phyloP scores from a whole-genome alignment of 2,329 filamentous ascomycete genomes.

The Ascocoryne sarcoides region DNA sequence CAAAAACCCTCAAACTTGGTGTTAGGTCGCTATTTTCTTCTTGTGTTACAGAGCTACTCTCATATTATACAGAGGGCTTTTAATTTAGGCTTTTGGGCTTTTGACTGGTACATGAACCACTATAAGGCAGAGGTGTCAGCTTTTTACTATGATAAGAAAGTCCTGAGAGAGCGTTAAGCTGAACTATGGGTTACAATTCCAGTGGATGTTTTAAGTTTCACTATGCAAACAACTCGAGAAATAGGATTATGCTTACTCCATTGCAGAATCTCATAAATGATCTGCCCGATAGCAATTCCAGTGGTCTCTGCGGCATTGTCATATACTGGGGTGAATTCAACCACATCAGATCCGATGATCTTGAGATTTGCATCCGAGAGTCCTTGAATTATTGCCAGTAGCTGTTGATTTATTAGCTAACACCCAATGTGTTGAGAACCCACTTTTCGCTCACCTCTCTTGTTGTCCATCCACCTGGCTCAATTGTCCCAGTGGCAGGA shows the following conservation, averaged over 20 bases:
- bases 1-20: too few species aligned
- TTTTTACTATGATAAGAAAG: too few species aligned
- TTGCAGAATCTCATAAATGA: slow-evolving; percentile 26
- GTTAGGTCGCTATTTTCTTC: too few species aligned
- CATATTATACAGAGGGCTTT: neutral
- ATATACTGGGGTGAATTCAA: slow-evolving; percentile 27
- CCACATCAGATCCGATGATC: slow-evolving; percentile 27
- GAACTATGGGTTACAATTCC: too few species aligned
- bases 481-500: slow-evolving; percentile 27
- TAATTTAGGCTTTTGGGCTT: slow-evolving; percentile 9
- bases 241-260: slow-evolving; percentile 13
- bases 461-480: slow-evolving; percentile 28
- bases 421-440: neutral
- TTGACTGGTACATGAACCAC: slow-evolving; percentile 23
- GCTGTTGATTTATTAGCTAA: slow-evolving; percentile 7
- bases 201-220: too few species aligned
- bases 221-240: too few species aligned
- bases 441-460: slow-evolving; percentile 19
- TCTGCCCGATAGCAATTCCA: slow-evolving; percentile 21
- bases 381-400: slow-evolving; percentile 24
- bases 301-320: slow-evolving; percentile 27
- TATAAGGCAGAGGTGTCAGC: neutral
- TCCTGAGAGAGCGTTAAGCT: too few species aligned
- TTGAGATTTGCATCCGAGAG: slow-evolving; percentile 24
- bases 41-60: too few species aligned